phyloP scores from a whole-genome alignment of 495 filamentous ascomycete species.

The Filosporella fistucella region DNA sequence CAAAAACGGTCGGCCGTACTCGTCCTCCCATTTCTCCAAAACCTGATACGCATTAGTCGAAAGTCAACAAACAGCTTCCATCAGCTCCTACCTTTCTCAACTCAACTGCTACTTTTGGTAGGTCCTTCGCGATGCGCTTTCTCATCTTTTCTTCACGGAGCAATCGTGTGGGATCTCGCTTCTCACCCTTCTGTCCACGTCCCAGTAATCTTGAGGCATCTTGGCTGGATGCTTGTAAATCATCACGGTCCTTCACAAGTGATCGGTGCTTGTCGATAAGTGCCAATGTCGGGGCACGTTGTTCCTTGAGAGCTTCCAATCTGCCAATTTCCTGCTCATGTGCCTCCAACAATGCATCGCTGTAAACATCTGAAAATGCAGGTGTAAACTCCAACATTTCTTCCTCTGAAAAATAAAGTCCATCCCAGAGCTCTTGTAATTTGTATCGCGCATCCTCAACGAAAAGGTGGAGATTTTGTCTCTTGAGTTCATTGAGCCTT shows the following conservation, averaged over 20 bases:
- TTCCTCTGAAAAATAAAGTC: conserved; percentile 89
- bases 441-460: conserved; percentile 89
- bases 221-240: conserved; percentile 80
- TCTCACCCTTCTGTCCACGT: conserved; percentile 83
- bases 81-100: too few relatives aligned
- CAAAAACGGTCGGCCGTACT: conserved; percentile 87
- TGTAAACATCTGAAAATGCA: conserved; percentile 83
- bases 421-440: conserved; percentile 92
- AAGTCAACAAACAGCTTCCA: too few relatives aligned
- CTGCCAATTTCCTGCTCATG: conserved; percentile 87
- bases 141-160: conserved; percentile 97
- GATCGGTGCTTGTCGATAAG: conserved; percentile 80
- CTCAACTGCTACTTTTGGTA: conserved; percentile 85
- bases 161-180: conserved; percentile 89
- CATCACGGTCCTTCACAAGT: conserved; percentile 82
- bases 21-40: conserved; percentile 87
- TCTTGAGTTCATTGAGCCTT: conserved; percentile 85
- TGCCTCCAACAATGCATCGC: conserved; percentile 77
- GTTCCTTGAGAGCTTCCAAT: conserved; percentile 77
- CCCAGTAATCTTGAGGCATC: conserved; percentile 91
- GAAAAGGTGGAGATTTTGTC: conserved; percentile 90
- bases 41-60: too few relatives aligned
- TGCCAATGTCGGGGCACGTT: conserved; percentile 77
- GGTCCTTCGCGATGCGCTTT: conserved; percentile 90
- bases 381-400: conserved; percentile 98